A percentile compares a stretch with the other conserved stretches of the same genome.
Conservation (phyloP, 2,329 filamentous ascomycete genomes). For the Mycosphaerella sp. region DNA sequence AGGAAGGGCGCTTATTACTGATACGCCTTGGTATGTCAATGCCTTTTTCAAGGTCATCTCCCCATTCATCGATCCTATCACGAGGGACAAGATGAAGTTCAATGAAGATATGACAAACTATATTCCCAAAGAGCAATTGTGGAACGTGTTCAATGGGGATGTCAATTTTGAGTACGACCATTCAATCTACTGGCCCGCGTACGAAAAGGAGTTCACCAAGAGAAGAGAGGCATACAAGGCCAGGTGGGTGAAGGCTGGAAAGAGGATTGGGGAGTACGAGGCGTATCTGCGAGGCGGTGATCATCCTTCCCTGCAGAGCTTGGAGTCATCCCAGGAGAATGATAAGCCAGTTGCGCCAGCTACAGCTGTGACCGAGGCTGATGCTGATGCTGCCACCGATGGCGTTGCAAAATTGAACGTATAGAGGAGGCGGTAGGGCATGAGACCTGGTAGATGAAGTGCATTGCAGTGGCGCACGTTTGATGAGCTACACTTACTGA, state of each 20-base stretch:
- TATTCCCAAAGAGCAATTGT: slow-evolving; percentile 75
- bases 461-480: too few species aligned
- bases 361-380: neutral
- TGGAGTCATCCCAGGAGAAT: slow-evolving; percentile 4
- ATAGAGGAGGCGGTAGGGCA: neutral
- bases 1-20: slow-evolving; percentile 81
- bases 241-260: slow-evolving; percentile 75
- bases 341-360: neutral
- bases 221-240: slow-evolving; percentile 56
- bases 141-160: slow-evolving; percentile 70
- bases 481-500: too few species aligned
- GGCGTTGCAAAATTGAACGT: slow-evolving; percentile 15
- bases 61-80: slow-evolving; percentile 93
- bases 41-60: slow-evolving; percentile 96
- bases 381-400: slow-evolving; percentile 11
- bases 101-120: slow-evolving; percentile 84
- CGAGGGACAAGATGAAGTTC: slow-evolving; percentile 92
- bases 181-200: slow-evolving; percentile 76
- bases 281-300: slow-evolving; percentile 72
- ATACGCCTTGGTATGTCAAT: slow-evolving; percentile 84
- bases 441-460: too few species aligned
- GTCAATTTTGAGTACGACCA: slow-evolving; percentile 92
- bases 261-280: slow-evolving; percentile 79
- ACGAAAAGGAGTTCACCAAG: slow-evolving; percentile 64
- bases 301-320: slow-evolving; percentile 27